Evolutionary conservation across 768 basidiomycete genomes (phyloP).

Genomic region (Gyrodon lividus): DNA sequence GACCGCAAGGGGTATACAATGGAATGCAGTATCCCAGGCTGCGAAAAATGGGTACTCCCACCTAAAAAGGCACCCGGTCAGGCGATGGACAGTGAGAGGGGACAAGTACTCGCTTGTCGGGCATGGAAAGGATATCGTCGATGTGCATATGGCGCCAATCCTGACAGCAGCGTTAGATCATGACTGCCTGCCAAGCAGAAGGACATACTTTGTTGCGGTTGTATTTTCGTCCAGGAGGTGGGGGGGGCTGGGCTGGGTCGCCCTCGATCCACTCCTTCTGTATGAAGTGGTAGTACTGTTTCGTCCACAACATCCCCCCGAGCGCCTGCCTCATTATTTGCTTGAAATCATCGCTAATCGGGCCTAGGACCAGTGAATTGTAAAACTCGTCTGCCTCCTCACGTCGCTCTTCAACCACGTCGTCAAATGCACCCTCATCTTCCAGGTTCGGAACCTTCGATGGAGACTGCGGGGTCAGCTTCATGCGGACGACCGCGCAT

Average conservation of each 20-base stretch:
- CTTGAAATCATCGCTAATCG: constrained; percentile 87
- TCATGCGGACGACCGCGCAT: constrained; percentile 91
- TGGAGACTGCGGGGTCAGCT: constrained; percentile 76
- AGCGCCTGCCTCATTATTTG: constrained; percentile 97
- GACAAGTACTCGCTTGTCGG: constrained; percentile 74
- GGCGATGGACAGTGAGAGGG: not conserved
- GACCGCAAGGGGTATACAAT: constrained; percentile 95
- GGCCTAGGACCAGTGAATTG: constrained; percentile 70
- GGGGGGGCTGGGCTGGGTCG: constrained; percentile 92
- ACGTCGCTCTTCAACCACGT: constrained; percentile 83
- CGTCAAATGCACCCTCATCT: constrained; percentile 90
- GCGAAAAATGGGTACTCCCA: constrained; percentile 99
- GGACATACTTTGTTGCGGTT: constrained; percentile 74
- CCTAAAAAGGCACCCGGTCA: constrained; percentile 35
- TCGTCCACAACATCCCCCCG: constrained; percentile 97
- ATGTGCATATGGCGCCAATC: constrained; percentile 97
- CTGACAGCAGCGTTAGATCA: constrained; percentile 35
- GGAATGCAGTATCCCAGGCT: constrained; percentile 99
- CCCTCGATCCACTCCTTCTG: constrained; percentile 97
- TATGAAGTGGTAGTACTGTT: constrained; percentile 95
- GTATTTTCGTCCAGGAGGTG: constrained; percentile 84
- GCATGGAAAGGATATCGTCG: constrained; percentile 97
- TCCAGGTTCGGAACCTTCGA: constrained; percentile 78
- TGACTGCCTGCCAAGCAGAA: not conserved
- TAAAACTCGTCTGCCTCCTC: constrained; percentile 98